phyloP scores from a whole-genome alignment of 495 filamentous ascomycete genomes.

The Monascus purpureus region DNA sequence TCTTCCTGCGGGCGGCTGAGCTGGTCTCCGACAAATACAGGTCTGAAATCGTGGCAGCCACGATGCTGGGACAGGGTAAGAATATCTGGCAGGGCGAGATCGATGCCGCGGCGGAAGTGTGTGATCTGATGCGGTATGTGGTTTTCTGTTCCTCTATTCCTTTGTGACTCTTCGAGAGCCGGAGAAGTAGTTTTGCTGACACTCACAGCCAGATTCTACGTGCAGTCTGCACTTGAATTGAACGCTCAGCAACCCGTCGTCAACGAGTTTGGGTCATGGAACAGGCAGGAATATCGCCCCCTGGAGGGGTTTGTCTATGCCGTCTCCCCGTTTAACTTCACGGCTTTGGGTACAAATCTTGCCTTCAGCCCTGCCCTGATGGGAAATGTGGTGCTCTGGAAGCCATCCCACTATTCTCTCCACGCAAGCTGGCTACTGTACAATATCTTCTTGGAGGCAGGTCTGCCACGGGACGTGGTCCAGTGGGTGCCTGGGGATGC shows the following conservation, averaged over 20 bases:
- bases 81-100: slow-evolving; percentile 97
- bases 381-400: slow-evolving; percentile 84
- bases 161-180: slow-evolving; percentile 77
- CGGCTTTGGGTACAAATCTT: slow-evolving; percentile 70
- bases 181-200: slow-evolving; percentile 61
- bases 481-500: slow-evolving; percentile 76
- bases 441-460: slow-evolving; percentile 77
- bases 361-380: slow-evolving; percentile 59
- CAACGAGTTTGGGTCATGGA: no score
- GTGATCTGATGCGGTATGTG: no score
- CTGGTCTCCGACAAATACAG: slow-evolving; percentile 79
- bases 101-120: slow-evolving; percentile 81
- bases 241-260: no score
- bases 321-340: slow-evolving; percentile 82
- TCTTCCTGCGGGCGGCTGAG: slow-evolving; percentile 92
- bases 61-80: slow-evolving; percentile 93
- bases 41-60: slow-evolving; percentile 85
- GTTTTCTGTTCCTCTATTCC: no score
- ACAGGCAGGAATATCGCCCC: slow-evolving; percentile 64
- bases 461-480: slow-evolving; percentile 64
- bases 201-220: not conserved
- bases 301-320: slow-evolving; percentile 83
- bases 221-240: slow-evolving; percentile 2
- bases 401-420: slow-evolving; percentile 67
- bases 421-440: slow-evolving; percentile 63